Percentiles rank a stretch among this genome's conserved stretches.
phyloP scores from a whole-genome alignment of 2,329 filamentous ascomycete species.

The Venturia asperata region DNA sequence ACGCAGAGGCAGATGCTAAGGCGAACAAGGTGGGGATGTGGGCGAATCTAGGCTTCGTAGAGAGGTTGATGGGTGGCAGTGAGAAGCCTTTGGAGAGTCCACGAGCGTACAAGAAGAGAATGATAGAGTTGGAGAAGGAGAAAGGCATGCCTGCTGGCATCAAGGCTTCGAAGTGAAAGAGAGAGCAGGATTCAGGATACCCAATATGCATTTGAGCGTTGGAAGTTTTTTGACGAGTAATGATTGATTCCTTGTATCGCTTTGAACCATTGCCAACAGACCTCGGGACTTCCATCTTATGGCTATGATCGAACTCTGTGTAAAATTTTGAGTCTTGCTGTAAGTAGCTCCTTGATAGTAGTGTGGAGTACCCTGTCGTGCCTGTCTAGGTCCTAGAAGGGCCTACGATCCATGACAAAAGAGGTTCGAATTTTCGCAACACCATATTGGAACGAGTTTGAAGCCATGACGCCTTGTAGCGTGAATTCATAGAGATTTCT shows the following conservation, averaged over 20 bases:
- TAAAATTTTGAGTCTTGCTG: too few species aligned
- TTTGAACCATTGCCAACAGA: not conserved
- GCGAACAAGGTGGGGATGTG: conserved; percentile 54
- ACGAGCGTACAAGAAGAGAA: conserved; percentile 71
- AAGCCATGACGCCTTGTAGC: too few species aligned
- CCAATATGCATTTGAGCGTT: not conserved
- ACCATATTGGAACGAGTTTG: too few species aligned
- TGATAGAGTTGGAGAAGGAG: conserved; percentile 35
- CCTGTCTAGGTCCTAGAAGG: too few species aligned
- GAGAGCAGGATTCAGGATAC: not conserved
- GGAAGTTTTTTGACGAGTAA: not conserved
- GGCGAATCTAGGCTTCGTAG: conserved; percentile 43
- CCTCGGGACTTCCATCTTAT: too few species aligned
- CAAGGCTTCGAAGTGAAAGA: not conserved
- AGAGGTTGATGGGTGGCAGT: conserved; percentile 44
- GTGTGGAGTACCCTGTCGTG: too few species aligned
- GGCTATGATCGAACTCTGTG: too few species aligned
- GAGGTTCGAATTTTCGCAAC: too few species aligned
- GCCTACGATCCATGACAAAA: too few species aligned
- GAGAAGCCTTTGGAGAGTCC: conserved; percentile 66
- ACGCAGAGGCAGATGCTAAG: conserved; percentile 51
- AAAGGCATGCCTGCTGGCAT: conserved; percentile 1
- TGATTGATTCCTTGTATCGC: not conserved
- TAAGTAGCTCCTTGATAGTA: too few species aligned
- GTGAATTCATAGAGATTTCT: too few species aligned